phyloP scores from a whole-genome alignment of 345 rosid genomes.

The Acer yangbiense region DNA sequence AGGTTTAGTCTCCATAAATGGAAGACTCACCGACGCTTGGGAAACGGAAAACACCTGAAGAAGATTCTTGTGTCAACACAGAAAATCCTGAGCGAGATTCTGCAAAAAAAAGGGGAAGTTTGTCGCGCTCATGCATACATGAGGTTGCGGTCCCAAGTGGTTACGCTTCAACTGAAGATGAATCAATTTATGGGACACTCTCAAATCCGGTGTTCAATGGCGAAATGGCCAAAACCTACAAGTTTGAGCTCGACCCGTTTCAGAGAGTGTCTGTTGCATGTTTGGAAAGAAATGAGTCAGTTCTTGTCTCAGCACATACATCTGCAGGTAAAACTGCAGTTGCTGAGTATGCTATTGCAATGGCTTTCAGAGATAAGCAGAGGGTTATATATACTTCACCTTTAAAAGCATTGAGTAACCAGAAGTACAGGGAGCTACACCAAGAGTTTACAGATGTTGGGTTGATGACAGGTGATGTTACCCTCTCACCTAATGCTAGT shows the following conservation, averaged over 20 bases:
- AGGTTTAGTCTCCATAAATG: conserved; percentile 26
- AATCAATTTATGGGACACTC: conserved; percentile 64
- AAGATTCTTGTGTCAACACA: conserved; percentile 21
- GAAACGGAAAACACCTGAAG: conserved; percentile 59
- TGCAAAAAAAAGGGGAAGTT: conserved; percentile 49
- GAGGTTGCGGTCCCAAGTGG: conserved; percentile 90
- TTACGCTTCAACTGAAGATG: conserved; percentile 58
- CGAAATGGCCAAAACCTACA: conserved; percentile 76
- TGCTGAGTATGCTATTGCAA: conserved; percentile 97
- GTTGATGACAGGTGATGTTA: conserved; percentile 98
- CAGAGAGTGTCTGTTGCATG: conserved; percentile 89
- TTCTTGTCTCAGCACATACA: conserved; percentile 94
- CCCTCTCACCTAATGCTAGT: conserved; percentile 93
- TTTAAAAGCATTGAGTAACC: conserved; percentile 96
- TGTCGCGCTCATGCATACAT: conserved; percentile 75
- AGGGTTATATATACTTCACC: conserved; percentile 96
- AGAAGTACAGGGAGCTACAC: conserved; percentile 91
- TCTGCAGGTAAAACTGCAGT: conserved; percentile 99
- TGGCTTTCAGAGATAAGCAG: conserved; percentile 95
- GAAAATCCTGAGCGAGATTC: conserved; percentile 44
- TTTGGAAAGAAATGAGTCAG: conserved; percentile 88
- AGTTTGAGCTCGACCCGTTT: conserved; percentile 84
- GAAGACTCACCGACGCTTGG: conserved; percentile 38
- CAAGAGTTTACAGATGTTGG: conserved; percentile 96
- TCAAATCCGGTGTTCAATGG: conserved; percentile 72